Evolutionary conservation across 306 rosid genomes (phyloP), one percentile per base, ranked within the genome.

Genomic region (Citrullus mucosospermus): DNA sequence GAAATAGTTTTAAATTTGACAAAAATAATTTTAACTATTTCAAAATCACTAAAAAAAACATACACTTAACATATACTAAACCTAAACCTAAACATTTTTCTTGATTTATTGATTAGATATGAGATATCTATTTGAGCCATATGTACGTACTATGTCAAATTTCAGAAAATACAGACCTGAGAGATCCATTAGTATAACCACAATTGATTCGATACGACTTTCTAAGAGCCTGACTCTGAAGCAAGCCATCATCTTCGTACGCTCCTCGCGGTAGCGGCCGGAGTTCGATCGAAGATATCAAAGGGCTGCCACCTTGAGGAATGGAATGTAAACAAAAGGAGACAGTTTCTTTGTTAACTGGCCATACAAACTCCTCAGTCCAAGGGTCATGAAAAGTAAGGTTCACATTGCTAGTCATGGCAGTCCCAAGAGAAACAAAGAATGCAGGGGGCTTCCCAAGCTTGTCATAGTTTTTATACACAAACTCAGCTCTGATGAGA

Each of bases 291-390:
- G 96, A 86, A 70, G 95, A 90, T 83, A 94, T 90, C 9, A 90
- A 83, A 73, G 97, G 98, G 30, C 81, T 83, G 17, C 97, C 95
- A 28, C 89, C 86, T 20, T 67, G 73, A 44, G 87, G 89, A 63
- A 82, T 71, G 43, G 90, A 67, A 69, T 72, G 87, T 75, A 94
- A 86, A 79, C 98, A 94, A 67, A 92, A 88, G 5, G 85, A 63
- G 30, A 90, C 61, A 5, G 79, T 78, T 46, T 89, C 97, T 79
- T 87, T 92, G 51, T 78, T 85, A 76, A 84, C 79, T 78, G 85
- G 82, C 97, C 97, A 94, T 0, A 94, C 56, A 81, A 92, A 90
- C 84, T 92, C 97, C 84, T 94, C 97, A 18, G 72, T 83, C 92
- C 89, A 86, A 8, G 98, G 97, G 80, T 90, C 98, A 41, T 80